A percentile compares a stretch with the other conserved stretches of the same genome.
phyloP scores from a whole-genome alignment of 306 rosid genomes.

The Medicago ruthenica region DNA sequence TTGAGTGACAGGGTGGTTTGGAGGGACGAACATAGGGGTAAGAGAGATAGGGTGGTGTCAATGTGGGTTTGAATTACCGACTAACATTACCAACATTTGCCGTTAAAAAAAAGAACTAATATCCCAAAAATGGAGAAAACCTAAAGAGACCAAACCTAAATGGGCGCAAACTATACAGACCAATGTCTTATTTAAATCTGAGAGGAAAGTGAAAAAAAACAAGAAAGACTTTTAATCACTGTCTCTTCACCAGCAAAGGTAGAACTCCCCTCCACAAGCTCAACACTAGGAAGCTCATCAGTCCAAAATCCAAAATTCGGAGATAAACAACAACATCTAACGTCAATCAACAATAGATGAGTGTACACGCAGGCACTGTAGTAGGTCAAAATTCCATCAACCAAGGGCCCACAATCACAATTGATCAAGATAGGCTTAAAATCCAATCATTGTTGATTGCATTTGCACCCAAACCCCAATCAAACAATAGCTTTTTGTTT shows the following conservation, averaged over 20 bases:
- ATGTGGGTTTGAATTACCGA: neutral
- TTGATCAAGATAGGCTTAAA: neutral
- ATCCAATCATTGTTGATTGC: conserved; percentile 20
- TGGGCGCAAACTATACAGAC: neutral
- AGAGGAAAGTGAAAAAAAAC: neutral
- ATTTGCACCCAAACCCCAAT: conserved; percentile 29
- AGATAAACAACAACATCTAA: conserved; percentile 10
- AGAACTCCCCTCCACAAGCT: neutral
- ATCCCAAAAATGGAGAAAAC: neutral
- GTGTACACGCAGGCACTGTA: neutral
- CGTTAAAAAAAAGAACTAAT: neutral
- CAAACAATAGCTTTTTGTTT: conserved; percentile 22
- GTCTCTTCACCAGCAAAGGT: neutral
- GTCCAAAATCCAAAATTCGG: conserved; percentile 1
- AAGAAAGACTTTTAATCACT: conserved; percentile 13
- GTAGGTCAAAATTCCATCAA: conserved; percentile 11
- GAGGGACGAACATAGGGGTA: neutral
- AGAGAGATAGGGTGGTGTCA: neutral
- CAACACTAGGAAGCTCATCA: neutral
- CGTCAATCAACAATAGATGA: neutral
- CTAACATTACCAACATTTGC: neutral
- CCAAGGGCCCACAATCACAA: conserved; percentile 5
- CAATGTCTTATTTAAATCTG: neutral
- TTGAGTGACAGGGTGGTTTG: neutral
- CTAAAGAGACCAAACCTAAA: neutral